These are phyloP conservation scores for Aureobasidium sp. DNA, from an alignment of 2,329 filamentous ascomycete species.

Conservation along the genomic window DNA sequence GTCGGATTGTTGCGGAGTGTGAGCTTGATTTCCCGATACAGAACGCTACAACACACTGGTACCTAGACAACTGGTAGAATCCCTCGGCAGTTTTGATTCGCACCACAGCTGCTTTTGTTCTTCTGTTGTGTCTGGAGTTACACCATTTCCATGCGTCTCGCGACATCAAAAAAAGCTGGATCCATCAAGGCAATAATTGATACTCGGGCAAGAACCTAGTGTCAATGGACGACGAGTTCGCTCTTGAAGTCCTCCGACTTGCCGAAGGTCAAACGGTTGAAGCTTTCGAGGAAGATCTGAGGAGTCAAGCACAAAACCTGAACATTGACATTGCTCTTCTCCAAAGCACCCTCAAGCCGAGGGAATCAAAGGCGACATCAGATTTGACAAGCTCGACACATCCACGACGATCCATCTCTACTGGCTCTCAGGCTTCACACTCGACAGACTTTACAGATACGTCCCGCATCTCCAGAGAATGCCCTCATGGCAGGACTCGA, in stretches of 20 bases:
- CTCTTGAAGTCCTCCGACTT: constrained; percentile 26
- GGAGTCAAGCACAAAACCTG: constrained; percentile 24
- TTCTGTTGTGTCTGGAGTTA: background rate
- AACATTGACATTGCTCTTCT: constrained; percentile 20
- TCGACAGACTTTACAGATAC: constrained; percentile 29
- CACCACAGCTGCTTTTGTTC: background rate
- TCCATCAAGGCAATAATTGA: background rate
- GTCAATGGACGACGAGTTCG: constrained; percentile 20
- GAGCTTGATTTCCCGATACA: background rate
- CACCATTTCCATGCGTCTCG: background rate
- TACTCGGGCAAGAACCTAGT: background rate
- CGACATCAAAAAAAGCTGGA: constrained; percentile 4
- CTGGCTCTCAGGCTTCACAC: constrained; percentile 27
- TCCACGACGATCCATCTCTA: constrained; percentile 26
- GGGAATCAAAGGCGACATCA: background rate
- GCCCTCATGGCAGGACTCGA: constrained; percentile 2
- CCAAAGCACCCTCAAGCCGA: constrained; percentile 4
- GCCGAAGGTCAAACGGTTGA: constrained; percentile 26
- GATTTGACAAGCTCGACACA: constrained; percentile 12
- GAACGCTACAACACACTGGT: constrained; percentile 10
- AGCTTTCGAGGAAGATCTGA: constrained; percentile 24
- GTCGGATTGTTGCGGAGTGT: constrained; percentile 1
- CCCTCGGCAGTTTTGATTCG: background rate
- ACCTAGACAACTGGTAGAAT: background rate
- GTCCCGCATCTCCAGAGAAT: constrained; percentile 28